phyloP scores from a whole-genome alignment of 768 basidiomycete genomes.

The Suillus tomentosus region DNA sequence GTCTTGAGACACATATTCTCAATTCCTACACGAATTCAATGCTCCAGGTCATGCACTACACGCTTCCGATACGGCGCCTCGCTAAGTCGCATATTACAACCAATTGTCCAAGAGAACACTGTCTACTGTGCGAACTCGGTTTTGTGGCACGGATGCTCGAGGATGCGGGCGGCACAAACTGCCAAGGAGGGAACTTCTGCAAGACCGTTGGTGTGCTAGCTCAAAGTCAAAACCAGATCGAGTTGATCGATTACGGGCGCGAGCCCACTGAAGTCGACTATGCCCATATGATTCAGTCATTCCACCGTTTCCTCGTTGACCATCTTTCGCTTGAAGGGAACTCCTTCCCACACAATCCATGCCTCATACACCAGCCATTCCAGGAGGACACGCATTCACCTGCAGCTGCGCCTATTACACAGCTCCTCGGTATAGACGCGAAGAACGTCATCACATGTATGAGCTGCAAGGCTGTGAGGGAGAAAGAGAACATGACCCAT shows the following conservation, averaged over 20 bases:
- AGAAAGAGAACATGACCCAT: constrained; percentile 81
- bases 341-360: constrained; percentile 58
- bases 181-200: constrained; percentile 97
- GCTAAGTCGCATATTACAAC: constrained; percentile 93
- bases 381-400: constrained; percentile 33
- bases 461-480: constrained; percentile 68
- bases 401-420: constrained; percentile 75
- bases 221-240: constrained; percentile 86
- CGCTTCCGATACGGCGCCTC: constrained; percentile 69
- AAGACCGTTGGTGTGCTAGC: constrained; percentile 88
- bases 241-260: constrained; percentile 85
- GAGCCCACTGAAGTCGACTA: constrained; percentile 77
- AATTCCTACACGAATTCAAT: constrained; percentile 96
- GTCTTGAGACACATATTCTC: constrained; percentile 94
- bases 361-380: constrained; percentile 41
- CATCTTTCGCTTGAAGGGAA: constrained; percentile 78
- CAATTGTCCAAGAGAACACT: constrained; percentile 88
- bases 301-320: constrained; percentile 93
- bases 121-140: constrained; percentile 91
- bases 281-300: constrained; percentile 87
- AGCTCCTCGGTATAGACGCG: constrained; percentile 80
- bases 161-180: constrained; percentile 91
- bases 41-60: constrained; percentile 89
- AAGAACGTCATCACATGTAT: constrained; percentile 75
- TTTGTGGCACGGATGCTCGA: constrained; percentile 95